Conservation (phyloP, 768 basidiomycete species). For the Leccinum longicurvipes region DNA sequence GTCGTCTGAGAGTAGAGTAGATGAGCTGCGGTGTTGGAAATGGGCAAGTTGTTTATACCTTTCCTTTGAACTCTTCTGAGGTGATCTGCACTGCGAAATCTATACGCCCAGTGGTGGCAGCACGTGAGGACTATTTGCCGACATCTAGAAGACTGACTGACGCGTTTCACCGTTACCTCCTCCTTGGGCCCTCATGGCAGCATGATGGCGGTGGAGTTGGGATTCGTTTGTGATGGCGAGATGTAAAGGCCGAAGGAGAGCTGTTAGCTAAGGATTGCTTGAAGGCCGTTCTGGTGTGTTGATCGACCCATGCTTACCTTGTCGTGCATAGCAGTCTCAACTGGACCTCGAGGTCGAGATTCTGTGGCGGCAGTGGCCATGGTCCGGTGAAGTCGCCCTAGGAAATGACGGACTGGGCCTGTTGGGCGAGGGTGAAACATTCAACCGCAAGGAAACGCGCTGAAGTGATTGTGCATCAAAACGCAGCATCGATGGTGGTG, state of each 20-base stretch:
- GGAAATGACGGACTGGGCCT: slow-evolving; percentile 20
- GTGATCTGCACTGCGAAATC: slow-evolving; percentile 78
- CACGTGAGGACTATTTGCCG: slow-evolving; percentile 21
- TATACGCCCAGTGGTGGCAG: slow-evolving; percentile 29
- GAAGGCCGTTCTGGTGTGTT: slow-evolving; percentile 19
- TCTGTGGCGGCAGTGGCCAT: slow-evolving; percentile 29
- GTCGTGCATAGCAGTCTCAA: slow-evolving; percentile 58
- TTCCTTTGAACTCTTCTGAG: slow-evolving; percentile 69
- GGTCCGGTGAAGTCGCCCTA: slow-evolving; percentile 18
- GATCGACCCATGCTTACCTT: slow-evolving; percentile 43
- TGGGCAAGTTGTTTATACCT: slow-evolving; percentile 43
- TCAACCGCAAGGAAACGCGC: slow-evolving; percentile 10
- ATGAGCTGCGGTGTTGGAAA: slow-evolving; percentile 10
- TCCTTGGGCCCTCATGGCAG: slow-evolving; percentile 69
- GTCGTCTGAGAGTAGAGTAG: slow-evolving; percentile 45
- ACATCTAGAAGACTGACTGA: slow-evolving; percentile 40
- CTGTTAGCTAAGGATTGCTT: slow-evolving; percentile 49
- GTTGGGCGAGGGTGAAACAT: slow-evolving; percentile 26
- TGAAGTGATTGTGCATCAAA: slow-evolving; percentile 19
- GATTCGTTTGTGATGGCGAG: slow-evolving; percentile 78
- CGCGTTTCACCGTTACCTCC: slow-evolving; percentile 77
- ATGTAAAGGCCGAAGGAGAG: slow-evolving; percentile 56
- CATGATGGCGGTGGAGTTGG: slow-evolving; percentile 81
- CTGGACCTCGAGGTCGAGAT: slow-evolving; percentile 39
- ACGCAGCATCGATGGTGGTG: slow-evolving; percentile 12